A percentile compares a stretch with the other conserved stretches of the same genome.
phyloP scores from a whole-genome alignment of 768 basidiomycete species.

The Russula vinacea region DNA sequence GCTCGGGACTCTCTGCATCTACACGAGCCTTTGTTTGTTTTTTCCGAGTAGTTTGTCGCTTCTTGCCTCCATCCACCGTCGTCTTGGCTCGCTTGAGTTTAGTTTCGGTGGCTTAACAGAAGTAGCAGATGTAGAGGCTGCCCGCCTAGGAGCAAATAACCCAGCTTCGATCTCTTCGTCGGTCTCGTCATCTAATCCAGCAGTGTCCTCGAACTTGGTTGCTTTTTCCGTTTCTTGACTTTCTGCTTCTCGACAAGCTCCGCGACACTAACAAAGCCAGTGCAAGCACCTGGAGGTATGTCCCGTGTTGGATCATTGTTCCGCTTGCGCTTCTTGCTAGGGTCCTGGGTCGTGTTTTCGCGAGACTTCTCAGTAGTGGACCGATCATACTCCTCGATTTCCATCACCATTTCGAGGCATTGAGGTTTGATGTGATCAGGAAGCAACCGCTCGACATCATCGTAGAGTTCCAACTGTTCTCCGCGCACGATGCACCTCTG shows the following conservation, averaged over 20 bases:
- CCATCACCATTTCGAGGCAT: conserved; percentile 78
- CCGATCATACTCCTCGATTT: conserved; percentile 67
- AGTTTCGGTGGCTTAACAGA: conserved; percentile 34
- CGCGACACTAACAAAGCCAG: conserved; percentile 67
- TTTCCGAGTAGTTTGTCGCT: conserved; percentile 30
- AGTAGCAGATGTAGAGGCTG: conserved; percentile 46
- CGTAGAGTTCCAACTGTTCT: conserved; percentile 84
- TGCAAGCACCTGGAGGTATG: conserved; percentile 68
- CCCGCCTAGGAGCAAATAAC: conserved; percentile 47
- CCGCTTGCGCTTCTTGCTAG: conserved; percentile 60
- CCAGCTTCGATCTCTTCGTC: conserved; percentile 67
- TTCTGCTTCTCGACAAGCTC: conserved; percentile 54
- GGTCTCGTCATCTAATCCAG: conserved; percentile 62
- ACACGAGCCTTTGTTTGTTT: conserved; percentile 32
- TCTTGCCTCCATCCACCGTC: conserved; percentile 36
- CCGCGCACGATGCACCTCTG: conserved; percentile 85
- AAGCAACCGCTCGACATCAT: conserved; percentile 84
- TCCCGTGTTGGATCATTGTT: conserved; percentile 66
- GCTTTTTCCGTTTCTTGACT: conserved; percentile 44
- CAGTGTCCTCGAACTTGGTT: conserved; percentile 45
- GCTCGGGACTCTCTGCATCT: conserved; percentile 31
- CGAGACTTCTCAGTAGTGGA: conserved; percentile 42
- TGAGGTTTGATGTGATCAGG: conserved; percentile 74
- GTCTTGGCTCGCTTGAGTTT: conserved; percentile 46
- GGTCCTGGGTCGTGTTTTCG: conserved; percentile 37